Base-by-base conservation (phyloP, 2,329 filamentous ascomycete species). In the Penicillium sp. region DNA sequence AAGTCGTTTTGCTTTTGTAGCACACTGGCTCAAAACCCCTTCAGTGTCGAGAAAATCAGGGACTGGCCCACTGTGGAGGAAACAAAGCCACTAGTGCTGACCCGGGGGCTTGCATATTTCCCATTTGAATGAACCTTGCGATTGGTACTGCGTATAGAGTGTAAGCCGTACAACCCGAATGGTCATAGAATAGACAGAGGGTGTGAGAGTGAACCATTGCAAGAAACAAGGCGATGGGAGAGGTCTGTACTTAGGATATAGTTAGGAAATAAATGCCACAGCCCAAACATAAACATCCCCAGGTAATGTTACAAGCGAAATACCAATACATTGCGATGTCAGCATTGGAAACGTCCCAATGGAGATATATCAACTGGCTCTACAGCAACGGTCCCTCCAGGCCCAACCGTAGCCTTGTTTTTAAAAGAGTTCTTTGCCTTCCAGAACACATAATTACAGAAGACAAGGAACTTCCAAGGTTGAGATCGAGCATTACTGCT, bases 71-170 rank as follows among this genome's bases (percentile, higher is more conserved):
- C 19, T 31, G 15, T 31, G 34, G 26, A 24, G 34, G 9, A 3
- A 15, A 7, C 5, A 43, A 13, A 32, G 10, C 28, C 12, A 31
- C 13, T 24, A 24, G 34, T 40, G 34, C 37, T 53, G 31, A 42
- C 53, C 52, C 28, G 34, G 32, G 21, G 39, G 24, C 21, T 40
- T 40, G 43, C 34, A 46, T 4, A 21, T 32, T 40, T 40, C 10
- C 9, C 26, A 39, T 26, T 21, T 22, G 15, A 24, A 40, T 22
- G 15, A 24, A 40, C 24, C 24, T 32, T 22, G 26, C 3, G 19
- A 40, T 19, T 21, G 17, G 44, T 31, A 19, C 17, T 19, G 2
- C 17, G 17, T 19, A 40, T 39, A 9, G 17, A 39, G 12, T 17
- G 32, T 39, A 29, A 39, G 13, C 15, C 6, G 33, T 45, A 39